phyloP scores from a whole-genome alignment of 768 basidiomycete species.

The Krasilnikovozyma curviuscula region DNA sequence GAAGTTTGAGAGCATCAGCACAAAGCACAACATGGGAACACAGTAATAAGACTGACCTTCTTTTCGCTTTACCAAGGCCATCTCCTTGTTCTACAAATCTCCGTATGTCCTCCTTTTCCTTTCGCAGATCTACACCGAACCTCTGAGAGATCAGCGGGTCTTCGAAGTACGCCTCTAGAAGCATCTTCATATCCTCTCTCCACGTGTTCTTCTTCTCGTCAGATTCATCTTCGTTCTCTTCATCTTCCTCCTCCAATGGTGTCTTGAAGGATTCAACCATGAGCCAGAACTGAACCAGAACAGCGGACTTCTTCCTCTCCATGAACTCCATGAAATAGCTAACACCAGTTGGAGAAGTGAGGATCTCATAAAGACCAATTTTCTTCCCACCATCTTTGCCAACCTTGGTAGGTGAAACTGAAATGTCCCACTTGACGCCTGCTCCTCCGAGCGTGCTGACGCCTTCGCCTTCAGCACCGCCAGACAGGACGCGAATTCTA shows the following conservation, averaged over 20 bases:
- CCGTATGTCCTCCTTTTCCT: neutral
- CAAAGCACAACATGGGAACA: neutral
- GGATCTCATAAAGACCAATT: constrained; percentile 52
- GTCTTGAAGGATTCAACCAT: constrained; percentile 96
- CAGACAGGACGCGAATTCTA: neutral
- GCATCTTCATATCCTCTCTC: constrained; percentile 72
- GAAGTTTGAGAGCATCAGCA: constrained; percentile 7
- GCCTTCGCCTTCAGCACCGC: too few species aligned
- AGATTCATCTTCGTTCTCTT: constrained; percentile 25
- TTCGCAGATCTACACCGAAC: constrained; percentile 1
- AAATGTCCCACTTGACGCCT: too few species aligned
- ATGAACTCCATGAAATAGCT: constrained; percentile 98
- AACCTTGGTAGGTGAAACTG: too few species aligned
- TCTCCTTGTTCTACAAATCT: neutral
- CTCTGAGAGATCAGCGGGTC: too few species aligned
- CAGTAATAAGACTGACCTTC: neutral
- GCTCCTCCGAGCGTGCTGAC: too few species aligned
- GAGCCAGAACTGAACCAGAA: constrained; percentile 91
- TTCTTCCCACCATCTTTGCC: too few species aligned
- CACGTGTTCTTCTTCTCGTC: constrained; percentile 40
- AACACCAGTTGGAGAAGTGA: constrained; percentile 71
- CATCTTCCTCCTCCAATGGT: constrained; percentile 65
- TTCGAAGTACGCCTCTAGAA: constrained; percentile 66
- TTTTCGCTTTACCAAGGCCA: neutral
- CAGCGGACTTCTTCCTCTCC: constrained; percentile 66